Base-by-base conservation (phyloP, 768 basidiomycete genomes). In the Leccinum broughii region DNA sequence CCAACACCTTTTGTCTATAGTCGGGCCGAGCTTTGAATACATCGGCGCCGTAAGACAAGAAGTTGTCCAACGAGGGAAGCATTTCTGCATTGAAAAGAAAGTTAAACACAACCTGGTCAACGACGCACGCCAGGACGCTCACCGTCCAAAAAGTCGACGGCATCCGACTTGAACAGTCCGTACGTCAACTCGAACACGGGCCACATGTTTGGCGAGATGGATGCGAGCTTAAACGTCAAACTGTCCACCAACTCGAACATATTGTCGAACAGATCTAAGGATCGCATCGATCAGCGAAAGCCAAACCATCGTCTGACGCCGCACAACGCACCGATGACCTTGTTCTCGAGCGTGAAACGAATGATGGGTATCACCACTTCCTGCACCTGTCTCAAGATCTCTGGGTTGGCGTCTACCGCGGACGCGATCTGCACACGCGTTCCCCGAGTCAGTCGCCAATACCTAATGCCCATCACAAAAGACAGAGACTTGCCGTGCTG, bases 101-200 rank as follows among this genome's bases (percentile, higher is more conserved):
- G 10, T 35, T 57, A 24, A 60, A 59, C 14, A 34, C 24, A 37
- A 49, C 7, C 35, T 17, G 9, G 32, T 37, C 6, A 15, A 51
- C 10, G 28, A 55, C 6, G 11, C 22, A 57, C 9, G 15, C 28
- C 32, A 15, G 8, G 0, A 0, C 8, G 6, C 81, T 57, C 55
- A 89, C 93, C 93, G 65, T 94, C 91, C 56, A 95, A 79, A 80
- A 92, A 95, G 75, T 94, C 92, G 41, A 89, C 77, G 15, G 91
- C 92, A 34, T 92, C 89, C 15, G 82, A 78, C 73, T 92, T 93
- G 85, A 95, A 92, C 20, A 91, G 76, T 53, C 81, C 80, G 75
- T 93, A 93, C 0, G 90, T 94, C 63, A 86, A 74, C 75, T 94
- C 92, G 62, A 92, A 92, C 37, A 95, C 80, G 10, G 85, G 87